These are phyloP conservation scores for Filobasidium wieringae DNA, from an alignment of 768 basidiomycete species.

Conservation along the genomic window DNA sequence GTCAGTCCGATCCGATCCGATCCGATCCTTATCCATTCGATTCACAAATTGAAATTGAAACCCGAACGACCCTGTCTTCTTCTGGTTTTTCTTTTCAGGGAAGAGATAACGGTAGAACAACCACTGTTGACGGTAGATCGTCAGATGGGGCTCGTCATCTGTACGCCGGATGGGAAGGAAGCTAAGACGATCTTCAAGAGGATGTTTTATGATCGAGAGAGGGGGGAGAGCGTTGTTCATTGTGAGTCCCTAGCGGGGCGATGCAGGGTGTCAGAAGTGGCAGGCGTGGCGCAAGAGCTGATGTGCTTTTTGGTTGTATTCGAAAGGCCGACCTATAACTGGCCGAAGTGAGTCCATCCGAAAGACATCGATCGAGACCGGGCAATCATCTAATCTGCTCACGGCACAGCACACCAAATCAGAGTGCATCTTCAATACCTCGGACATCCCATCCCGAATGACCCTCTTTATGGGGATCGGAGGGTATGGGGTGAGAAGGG, in stretches of 20 bases:
- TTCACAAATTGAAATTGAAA: too few species aligned
- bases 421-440: slow-evolving; percentile 92
- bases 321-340: slow-evolving; percentile 68
- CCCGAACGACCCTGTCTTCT: too few species aligned
- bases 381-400: not conserved
- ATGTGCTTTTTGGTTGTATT: not conserved
- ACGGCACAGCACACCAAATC: slow-evolving; percentile 73
- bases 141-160: slow-evolving; percentile 92
- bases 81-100: slow-evolving; percentile 42
- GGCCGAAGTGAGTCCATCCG: slow-evolving; percentile 62
- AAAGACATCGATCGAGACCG: not conserved
- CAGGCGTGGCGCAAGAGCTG: too few species aligned
- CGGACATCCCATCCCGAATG: slow-evolving; percentile 87
- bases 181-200: slow-evolving; percentile 81
- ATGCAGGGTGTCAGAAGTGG: not conserved
- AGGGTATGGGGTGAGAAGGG: slow-evolving; percentile 53
- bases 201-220: slow-evolving; percentile 64
- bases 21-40: too few species aligned
- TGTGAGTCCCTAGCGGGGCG: slow-evolving; percentile 46
- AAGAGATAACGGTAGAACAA: slow-evolving; percentile 69
- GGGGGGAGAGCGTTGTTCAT: slow-evolving; percentile 72
- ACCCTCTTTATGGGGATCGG: slow-evolving; percentile 73
- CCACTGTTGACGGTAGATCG: slow-evolving; percentile 84
- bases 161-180: slow-evolving; percentile 87
- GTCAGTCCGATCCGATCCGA: slow-evolving; percentile 55